phyloP scores from a whole-genome alignment of 768 basidiomycete genomes.

The Hemileccinum impolitum region DNA sequence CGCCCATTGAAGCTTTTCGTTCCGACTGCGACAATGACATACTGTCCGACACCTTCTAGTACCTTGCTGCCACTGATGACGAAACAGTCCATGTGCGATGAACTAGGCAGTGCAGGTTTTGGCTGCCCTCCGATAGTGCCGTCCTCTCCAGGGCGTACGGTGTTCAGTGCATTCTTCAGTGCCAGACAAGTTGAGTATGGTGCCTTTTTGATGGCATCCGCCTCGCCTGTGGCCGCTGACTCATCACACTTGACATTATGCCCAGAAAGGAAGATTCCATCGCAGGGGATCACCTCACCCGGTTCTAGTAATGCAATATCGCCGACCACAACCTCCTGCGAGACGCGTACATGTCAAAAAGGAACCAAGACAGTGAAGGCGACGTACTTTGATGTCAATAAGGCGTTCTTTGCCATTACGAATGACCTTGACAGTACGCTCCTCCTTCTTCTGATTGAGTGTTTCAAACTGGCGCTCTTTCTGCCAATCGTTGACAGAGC shows the following conservation, averaged over 20 bases:
- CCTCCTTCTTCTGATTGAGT: constrained; percentile 94
- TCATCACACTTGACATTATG: constrained; percentile 97
- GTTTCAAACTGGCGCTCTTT: constrained; percentile 94
- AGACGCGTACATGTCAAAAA: constrained; percentile 17
- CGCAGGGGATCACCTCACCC: constrained; percentile 94
- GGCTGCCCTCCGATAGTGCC: constrained; percentile 27
- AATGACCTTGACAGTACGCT: constrained; percentile 83
- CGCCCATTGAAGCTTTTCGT: constrained; percentile 92
- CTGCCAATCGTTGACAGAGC: constrained; percentile 96
- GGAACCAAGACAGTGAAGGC: not conserved
- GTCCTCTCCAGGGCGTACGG: constrained; percentile 12
- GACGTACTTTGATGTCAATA: constrained; percentile 75
- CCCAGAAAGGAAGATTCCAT: constrained; percentile 89
- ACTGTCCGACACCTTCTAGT: constrained; percentile 88
- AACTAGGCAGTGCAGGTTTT: constrained; percentile 6
- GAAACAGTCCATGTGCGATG: constrained; percentile 83
- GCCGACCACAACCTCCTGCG: constrained; percentile 87
- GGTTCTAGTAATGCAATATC: constrained; percentile 91
- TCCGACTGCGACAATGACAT: constrained; percentile 91
- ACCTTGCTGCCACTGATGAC: constrained; percentile 90
- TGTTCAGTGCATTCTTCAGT: constrained; percentile 36
- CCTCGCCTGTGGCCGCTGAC: constrained; percentile 94
- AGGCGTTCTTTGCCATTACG: constrained; percentile 66
- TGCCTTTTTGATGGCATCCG: constrained; percentile 89
- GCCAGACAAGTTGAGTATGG: constrained; percentile 71